Percentiles rank a stretch among this genome's conserved stretches.
Evolutionary conservation across 2,329 filamentous ascomycete genomes (phyloP).

Genomic region (Eutypa lata): DNA sequence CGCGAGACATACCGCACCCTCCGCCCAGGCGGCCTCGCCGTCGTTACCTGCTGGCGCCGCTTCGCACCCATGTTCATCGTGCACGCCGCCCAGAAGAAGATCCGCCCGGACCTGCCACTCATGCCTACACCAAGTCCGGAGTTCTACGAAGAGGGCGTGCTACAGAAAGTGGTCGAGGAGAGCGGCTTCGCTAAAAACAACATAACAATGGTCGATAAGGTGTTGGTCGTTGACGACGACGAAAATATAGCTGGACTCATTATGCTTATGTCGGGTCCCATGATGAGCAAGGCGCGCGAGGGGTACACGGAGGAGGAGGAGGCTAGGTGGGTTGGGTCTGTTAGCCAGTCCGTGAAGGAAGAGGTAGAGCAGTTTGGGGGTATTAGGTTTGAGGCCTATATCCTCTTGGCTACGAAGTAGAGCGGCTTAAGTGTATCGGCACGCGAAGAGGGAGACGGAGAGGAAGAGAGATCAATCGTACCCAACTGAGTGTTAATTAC

Average conservation of each 20-base stretch:
- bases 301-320: slow-evolving; percentile 23
- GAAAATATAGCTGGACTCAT: slow-evolving; percentile 26
- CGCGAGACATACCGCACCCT: slow-evolving; percentile 23
- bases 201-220: slow-evolving; percentile 17
- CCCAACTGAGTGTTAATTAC: too few relatives aligned
- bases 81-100: slow-evolving; percentile 22
- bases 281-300: slow-evolving; percentile 26
- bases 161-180: slow-evolving; percentile 21
- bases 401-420: slow-evolving; percentile 23
- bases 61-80: slow-evolving; percentile 22
- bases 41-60: slow-evolving; percentile 23
- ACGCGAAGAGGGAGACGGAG: neutral
- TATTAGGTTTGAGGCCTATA: slow-evolving; percentile 21
- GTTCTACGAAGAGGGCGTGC: slow-evolving; percentile 21
- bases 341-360: slow-evolving; percentile 20
- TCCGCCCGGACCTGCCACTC: slow-evolving; percentile 21
- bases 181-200: slow-evolving; percentile 19
- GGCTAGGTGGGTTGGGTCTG: slow-evolving; percentile 17
- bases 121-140: slow-evolving; percentile 20
- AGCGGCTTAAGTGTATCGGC: slow-evolving; percentile 5
- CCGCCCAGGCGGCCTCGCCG: slow-evolving; percentile 16
- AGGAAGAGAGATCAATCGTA: neutral
- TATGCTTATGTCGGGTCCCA: slow-evolving; percentile 23
- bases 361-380: slow-evolving; percentile 22
- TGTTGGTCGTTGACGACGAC: slow-evolving; percentile 19